These are phyloP conservation scores for Oryza rufipogon DNA, from an alignment of 176 grass and related monocot species.

Conservation along the genomic window DNA sequence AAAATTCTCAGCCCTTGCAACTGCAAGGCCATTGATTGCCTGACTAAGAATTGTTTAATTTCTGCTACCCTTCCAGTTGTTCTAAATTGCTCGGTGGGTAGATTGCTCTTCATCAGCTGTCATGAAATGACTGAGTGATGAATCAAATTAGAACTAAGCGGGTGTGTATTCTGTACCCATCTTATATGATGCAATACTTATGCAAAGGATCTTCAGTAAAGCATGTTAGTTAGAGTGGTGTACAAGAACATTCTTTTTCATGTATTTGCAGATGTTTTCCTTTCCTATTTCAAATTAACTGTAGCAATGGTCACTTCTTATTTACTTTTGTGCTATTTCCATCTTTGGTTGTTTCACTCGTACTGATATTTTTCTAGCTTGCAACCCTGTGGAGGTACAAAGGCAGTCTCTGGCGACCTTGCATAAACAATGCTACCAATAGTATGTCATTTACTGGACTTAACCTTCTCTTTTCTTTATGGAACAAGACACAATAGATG, in stretches of 20 bases:
- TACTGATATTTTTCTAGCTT: slow-evolving; percentile 73
- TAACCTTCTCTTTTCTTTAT: slow-evolving; percentile 6
- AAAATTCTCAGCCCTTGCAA: slow-evolving; percentile 10
- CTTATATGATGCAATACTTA: background rate
- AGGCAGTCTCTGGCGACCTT: slow-evolving; percentile 75
- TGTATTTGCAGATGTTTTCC: slow-evolving; percentile 25
- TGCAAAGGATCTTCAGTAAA: background rate
- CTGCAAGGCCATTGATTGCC: background rate
- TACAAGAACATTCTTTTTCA: slow-evolving; percentile 22
- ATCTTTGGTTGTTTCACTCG: slow-evolving; percentile 27
- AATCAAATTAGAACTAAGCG: background rate
- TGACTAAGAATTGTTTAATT: background rate
- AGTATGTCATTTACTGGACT: slow-evolving; percentile 45
- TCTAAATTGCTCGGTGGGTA: background rate
- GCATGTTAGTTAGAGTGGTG: background rate
- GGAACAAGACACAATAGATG: slow-evolving; percentile 4
- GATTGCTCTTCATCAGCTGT: background rate
- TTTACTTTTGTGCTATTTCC: slow-evolving; percentile 25
- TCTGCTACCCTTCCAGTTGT: no score
- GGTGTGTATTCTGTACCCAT: background rate
- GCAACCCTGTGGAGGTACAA: slow-evolving; percentile 88
- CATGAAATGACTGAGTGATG: background rate
- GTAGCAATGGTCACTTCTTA: background rate
- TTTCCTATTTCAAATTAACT: slow-evolving; percentile 16
- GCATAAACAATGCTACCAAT: slow-evolving; percentile 59